Conservation (phyloP, 495 filamentous ascomycete genomes). For the Choiromyces venosus region DNA sequence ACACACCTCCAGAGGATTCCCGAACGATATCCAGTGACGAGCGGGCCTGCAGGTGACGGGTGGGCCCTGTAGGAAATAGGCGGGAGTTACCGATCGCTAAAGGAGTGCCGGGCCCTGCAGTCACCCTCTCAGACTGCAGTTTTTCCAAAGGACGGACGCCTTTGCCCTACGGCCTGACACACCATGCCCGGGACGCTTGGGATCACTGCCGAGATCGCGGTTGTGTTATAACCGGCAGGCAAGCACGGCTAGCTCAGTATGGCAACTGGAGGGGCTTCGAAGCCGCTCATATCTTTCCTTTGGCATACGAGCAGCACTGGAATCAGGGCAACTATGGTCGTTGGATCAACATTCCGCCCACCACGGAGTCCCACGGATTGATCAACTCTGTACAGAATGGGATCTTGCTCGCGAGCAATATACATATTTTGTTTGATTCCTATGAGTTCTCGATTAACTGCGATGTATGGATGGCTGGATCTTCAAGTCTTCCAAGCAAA, state of each 20-base stretch:
- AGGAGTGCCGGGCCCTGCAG: neutral
- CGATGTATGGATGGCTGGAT: too few relatives aligned
- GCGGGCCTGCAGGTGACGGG: too few relatives aligned
- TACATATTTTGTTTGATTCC: conserved; percentile 42
- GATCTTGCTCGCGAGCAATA: conserved; percentile 37
- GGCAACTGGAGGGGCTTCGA: conserved; percentile 42
- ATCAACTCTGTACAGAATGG: conserved; percentile 47
- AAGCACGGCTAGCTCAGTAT: too few relatives aligned
- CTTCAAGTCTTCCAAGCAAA: too few relatives aligned
- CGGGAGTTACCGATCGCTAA: neutral
- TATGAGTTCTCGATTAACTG: conserved; percentile 39
- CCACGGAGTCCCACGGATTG: conserved; percentile 10
- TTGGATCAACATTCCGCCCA: conserved; percentile 42
- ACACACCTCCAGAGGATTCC: too few relatives aligned
- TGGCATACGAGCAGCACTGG: conserved; percentile 44
- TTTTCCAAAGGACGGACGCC: neutral
- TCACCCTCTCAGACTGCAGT: neutral
- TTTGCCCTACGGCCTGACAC: neutral
- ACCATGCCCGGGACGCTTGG: neutral
- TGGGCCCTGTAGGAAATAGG: too few relatives aligned
- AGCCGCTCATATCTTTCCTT: conserved; percentile 44
- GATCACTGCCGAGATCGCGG: too few relatives aligned
- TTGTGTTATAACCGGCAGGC: too few relatives aligned
- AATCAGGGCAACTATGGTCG: conserved; percentile 32
- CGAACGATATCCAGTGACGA: too few relatives aligned